Base-by-base conservation (phyloP, 1,139 yeast species). In the Debaryomyces robertsiae region DNA sequence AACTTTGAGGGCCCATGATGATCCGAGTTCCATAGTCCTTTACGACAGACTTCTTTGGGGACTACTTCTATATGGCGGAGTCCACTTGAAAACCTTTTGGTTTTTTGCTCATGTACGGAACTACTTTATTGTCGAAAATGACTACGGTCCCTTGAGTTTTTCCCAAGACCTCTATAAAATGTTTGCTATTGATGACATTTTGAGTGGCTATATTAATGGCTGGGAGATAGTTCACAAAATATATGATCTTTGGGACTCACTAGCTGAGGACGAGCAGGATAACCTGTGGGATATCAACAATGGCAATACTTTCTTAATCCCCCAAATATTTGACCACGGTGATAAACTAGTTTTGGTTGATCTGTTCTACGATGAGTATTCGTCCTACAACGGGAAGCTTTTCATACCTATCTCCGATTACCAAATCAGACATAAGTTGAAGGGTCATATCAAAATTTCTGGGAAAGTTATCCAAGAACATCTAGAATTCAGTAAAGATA, bases 61-160 rank as follows among this genome's bases (percentile, higher is more conserved):
- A 0, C 45, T 75, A 3, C 34, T 73, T 9, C 47, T 75, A 42
- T 63, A 58, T 41, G 82, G 81, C 9, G 77, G 76, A 0, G 54
- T 66, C 17, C 76, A 71, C 46, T 29, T 75, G 3, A 63, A 64
- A 32, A 53, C 66, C 1, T 48, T 76, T 14, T 72, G 77, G 76
- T 61, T 71, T 32, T 68, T 75, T 43, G 57, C 56, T 29, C 55
- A 54, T 18, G 42, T 74, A 27, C 54, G 57, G 35, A 63, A 65
- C 37, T 60, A 62, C 38, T 61, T 50, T 38, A 47, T 45, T 27
- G 40, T 62, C 3, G 49, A 50, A 17, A 37, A 50, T 32, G 67
- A 62, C 33, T 52, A 47, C 36, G 59, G 62, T 0, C 63, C 67
- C 1, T 38, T 62, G 15, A 46, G 48, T 13, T 24, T 53, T 10